phyloP scores from a whole-genome alignment of 2,329 filamentous ascomycete genomes.

The Fusarium sp. region DNA sequence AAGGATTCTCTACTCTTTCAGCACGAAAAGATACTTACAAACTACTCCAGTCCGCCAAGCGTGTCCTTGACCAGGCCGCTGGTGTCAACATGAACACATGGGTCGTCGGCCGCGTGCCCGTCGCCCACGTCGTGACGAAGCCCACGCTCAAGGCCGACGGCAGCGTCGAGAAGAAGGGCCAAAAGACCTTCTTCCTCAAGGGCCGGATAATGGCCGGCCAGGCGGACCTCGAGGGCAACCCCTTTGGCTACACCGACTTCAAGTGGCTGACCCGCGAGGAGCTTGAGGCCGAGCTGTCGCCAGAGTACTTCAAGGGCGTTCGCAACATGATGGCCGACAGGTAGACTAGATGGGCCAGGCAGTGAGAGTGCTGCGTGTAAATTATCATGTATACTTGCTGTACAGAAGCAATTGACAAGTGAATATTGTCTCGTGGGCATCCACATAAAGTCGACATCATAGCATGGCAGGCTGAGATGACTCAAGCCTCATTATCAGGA shows the following conservation, averaged over 20 bases:
- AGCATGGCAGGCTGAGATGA: not conserved
- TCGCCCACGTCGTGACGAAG: slow-evolving; percentile 79
- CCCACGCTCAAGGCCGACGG: slow-evolving; percentile 59
- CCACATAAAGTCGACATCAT: not conserved
- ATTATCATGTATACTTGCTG: slow-evolving; percentile 48
- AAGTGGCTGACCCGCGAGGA: slow-evolving; percentile 94
- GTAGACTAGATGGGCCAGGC: slow-evolving; percentile 55
- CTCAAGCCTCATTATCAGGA: not conserved
- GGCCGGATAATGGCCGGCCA: slow-evolving; percentile 97
- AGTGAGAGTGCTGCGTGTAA: slow-evolving; percentile 43
- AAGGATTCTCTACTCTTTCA: slow-evolving; percentile 42
- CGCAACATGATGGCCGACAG: slow-evolving; percentile 86
- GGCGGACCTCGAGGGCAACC: slow-evolving; percentile 79
- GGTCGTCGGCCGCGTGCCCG: slow-evolving; percentile 90
- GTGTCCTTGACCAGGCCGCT: slow-evolving; percentile 80
- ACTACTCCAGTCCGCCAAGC: slow-evolving; percentile 76
- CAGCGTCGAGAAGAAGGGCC: slow-evolving; percentile 64
- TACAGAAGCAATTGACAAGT: slow-evolving; percentile 39
- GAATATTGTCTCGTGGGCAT: not conserved
- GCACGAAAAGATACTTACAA: not conserved
- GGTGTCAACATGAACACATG: slow-evolving; percentile 99
- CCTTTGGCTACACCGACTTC: slow-evolving; percentile 82
- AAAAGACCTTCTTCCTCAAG: slow-evolving; percentile 97
- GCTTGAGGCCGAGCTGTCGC: slow-evolving; percentile 74
- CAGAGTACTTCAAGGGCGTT: slow-evolving; percentile 79